These are phyloP conservation scores for Mychonastes homosphaera DNA, from an alignment of 139 green algal species.

Conservation along the genomic window DNA sequence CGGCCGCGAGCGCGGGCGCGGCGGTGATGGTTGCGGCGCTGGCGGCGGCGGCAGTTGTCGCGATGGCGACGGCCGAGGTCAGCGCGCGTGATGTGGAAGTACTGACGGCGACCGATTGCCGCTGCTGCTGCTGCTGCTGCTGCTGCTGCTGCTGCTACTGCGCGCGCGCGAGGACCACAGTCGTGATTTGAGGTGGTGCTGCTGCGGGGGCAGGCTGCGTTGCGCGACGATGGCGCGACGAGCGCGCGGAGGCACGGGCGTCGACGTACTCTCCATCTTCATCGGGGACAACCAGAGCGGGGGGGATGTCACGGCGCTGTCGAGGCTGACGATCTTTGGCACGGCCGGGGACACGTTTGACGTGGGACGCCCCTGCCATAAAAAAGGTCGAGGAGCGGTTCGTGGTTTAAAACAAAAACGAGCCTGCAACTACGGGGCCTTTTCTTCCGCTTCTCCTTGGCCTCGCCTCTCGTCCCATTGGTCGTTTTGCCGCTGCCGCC, in stretches of 20 bases:
- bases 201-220: no score
- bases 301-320: constrained; percentile 52
- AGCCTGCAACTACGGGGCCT: background rate
- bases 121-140: background rate
- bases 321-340: constrained; percentile 52
- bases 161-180: no score
- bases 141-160: constrained; percentile 4
- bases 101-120: background rate
- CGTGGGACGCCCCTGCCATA: constrained; percentile 56
- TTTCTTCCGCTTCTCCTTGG: background rate
- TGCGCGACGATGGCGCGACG: no score
- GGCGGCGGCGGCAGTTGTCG: constrained; percentile 10
- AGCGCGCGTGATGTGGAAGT: background rate
- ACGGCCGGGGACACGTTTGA: constrained; percentile 49
- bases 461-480: background rate
- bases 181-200: no score
- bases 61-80: background rate
- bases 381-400: constrained; percentile 56
- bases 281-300: constrained; percentile 56
- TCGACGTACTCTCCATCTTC: constrained; percentile 56
- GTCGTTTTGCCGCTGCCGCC: background rate
- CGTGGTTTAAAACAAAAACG: background rate
- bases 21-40: background rate
- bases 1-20: no score
- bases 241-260: no score